phyloP scores from a whole-genome alignment of 129 eudicot species.

The Artemisia tridentata region DNA sequence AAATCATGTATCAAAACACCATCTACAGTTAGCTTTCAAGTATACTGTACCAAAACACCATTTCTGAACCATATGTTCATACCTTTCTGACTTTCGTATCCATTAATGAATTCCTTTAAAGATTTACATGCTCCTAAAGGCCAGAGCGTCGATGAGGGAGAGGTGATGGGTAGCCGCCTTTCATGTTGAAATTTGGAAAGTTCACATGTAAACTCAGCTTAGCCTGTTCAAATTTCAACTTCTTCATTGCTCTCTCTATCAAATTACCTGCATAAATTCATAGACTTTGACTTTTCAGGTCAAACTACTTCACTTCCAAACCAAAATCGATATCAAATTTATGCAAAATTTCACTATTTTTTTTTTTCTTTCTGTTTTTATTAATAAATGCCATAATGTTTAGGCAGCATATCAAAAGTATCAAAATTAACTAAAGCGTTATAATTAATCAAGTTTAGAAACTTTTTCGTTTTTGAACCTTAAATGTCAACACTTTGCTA shows the following conservation, averaged over 20 bases:
- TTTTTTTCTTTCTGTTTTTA: neutral
- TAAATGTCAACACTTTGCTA: neutral
- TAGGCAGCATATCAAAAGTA: neutral
- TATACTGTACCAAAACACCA: neutral
- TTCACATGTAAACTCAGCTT: neutral
- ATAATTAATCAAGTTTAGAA: neutral
- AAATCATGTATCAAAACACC: neutral
- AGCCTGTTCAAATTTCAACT: neutral
- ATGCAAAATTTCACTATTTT: too few species aligned
- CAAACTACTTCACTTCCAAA: neutral
- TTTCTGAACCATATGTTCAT: neutral
- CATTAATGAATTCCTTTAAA: neutral
- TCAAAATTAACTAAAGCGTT: neutral
- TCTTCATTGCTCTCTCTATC: constrained; percentile 3
- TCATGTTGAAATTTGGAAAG: neutral
- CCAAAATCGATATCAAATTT: neutral
- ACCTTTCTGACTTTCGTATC: neutral
- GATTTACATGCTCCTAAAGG: neutral
- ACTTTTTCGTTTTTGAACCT: neutral
- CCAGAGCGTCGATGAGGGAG: neutral
- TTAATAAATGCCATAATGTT: neutral
- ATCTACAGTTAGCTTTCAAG: neutral
- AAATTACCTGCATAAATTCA: constrained; percentile 1
- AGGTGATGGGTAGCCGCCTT: neutral
- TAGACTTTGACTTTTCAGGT: neutral